A percentile compares a stretch with the other conserved stretches of the same genome.
Evolutionary conservation across 495 filamentous ascomycete genomes (phyloP).

Genomic region (Aspergillus steynii): DNA sequence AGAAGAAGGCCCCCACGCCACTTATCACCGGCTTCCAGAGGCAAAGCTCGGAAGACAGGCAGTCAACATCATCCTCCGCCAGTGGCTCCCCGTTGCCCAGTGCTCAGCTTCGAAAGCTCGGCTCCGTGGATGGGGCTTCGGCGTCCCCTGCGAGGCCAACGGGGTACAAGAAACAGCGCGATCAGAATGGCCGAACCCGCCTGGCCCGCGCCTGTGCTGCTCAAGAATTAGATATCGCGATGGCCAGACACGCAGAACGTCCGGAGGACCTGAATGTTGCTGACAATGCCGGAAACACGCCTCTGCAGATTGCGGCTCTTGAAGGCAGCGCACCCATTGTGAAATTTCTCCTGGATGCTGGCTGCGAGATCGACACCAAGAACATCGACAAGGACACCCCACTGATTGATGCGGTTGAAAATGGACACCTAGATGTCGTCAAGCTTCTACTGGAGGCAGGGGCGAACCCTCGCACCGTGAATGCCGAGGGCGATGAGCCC

Average conservation of each 20-base stretch:
- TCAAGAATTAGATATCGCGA: slow-evolving; percentile 70
- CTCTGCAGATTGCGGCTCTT: slow-evolving; percentile 85
- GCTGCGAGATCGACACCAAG: slow-evolving; percentile 79
- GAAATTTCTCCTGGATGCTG: slow-evolving; percentile 67
- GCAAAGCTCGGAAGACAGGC: slow-evolving; percentile 62
- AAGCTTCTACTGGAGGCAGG: slow-evolving; percentile 79
- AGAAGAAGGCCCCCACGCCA: slow-evolving; percentile 52
- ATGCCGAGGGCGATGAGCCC: slow-evolving; percentile 83
- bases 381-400: slow-evolving; percentile 88
- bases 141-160: slow-evolving; percentile 66
- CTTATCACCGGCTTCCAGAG: slow-evolving; percentile 47
- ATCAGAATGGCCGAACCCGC: slow-evolving; percentile 81
- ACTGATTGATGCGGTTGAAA: slow-evolving; percentile 92
- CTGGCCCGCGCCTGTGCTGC: slow-evolving; percentile 82
- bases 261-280: slow-evolving; percentile 84
- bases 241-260: slow-evolving; percentile 66
- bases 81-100: slow-evolving; percentile 71
- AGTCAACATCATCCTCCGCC: slow-evolving; percentile 72
- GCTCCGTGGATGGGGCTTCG: slow-evolving; percentile 54
- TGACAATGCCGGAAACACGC: slow-evolving; percentile 92
- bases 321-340: slow-evolving; percentile 80
- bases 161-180: slow-evolving; percentile 76
- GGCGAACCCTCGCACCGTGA: slow-evolving; percentile 84
- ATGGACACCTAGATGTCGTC: slow-evolving; percentile 89
- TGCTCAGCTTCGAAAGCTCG: slow-evolving; percentile 64